Evolutionary conservation across 2,329 filamentous ascomycete species (phyloP), one percentile per base, ranked within the genome.

Genomic region (Fonsecaea erecta): DNA sequence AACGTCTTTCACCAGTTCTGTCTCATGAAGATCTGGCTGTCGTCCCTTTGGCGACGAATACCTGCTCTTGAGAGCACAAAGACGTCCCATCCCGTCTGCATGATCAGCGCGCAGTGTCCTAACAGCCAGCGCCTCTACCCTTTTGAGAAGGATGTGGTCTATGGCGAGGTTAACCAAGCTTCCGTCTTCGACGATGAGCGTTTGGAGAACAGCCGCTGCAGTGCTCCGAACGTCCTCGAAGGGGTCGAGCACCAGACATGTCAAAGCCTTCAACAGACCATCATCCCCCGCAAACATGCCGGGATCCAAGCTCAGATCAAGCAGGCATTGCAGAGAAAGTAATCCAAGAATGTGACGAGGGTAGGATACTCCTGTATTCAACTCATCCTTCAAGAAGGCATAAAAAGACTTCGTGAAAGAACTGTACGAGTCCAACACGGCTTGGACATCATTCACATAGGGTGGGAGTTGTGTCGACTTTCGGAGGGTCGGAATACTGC

Each of bases 71-170:
- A 68, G 26, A 53, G 63, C 62, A 58, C 28, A 63, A 37, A 69
- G 64, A 34, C 67, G 60, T 35, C 93, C 94, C 54, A 95, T 88
- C 9, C 94, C 94, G 77, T 99, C 94, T 1, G 93, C 93, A 75
- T 97, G 92, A 74, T 98, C 93, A 12, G 93, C 94, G 66, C 95
- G 86, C 24, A 92, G 92, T 3, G 92, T 96, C 28, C 80, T 82
- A 24, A 87, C 83, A 64, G 91, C 88, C 35, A 86, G 79, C 3
- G 78, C 76, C 63, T 89, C 84, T 12, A 68, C 53, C 60, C 82
- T 81, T 8, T 60, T n/a, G 24, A 79, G 61, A 88, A 85, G 16
- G 79, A 76, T 3, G 30, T 88, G 75, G 9, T 83, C 72, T 7
- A 73, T 70, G 46, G 62, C 43, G 26, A 52, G 30, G 34, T 43